A percentile compares a stretch with the other conserved stretches of the same genome.
Evolutionary conservation across 1,284 basidiomycete species (phyloP).

Genomic region (Melanopsichium pennsylvanicum): DNA sequence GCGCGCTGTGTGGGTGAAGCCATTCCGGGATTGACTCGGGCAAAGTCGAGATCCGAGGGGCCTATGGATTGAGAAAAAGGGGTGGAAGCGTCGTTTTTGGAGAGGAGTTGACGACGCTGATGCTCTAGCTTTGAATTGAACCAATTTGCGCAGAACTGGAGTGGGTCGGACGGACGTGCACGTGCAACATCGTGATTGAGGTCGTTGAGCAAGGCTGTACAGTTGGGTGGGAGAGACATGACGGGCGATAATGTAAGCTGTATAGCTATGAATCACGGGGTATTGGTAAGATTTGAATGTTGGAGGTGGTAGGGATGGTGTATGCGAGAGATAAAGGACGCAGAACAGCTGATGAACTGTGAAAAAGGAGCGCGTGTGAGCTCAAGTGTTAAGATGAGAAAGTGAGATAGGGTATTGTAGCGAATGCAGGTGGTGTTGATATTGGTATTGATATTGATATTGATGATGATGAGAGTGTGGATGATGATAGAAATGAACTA

Average conservation of each 20-base stretch:
- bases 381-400: no score
- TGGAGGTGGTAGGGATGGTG: no score
- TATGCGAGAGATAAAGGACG: no score
- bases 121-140: slow-evolving; percentile 86
- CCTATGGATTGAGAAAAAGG: slow-evolving; percentile 51
- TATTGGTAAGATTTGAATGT: no score
- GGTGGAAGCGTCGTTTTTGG: slow-evolving; percentile 37
- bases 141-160: slow-evolving; percentile 96
- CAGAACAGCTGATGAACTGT: no score
- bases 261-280: no score
- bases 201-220: slow-evolving; percentile 74
- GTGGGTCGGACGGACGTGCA: slow-evolving; percentile 83
- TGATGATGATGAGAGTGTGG: neutral
- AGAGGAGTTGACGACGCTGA: slow-evolving; percentile 75
- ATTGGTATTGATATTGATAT: neutral
- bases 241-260: no score
- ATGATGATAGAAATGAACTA: neutral
- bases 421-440: no score
- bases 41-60: slow-evolving; percentile 22
- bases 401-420: no score
- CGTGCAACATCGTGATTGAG: slow-evolving; percentile 84
- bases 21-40: slow-evolving; percentile 17
- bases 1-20: slow-evolving; percentile 43
- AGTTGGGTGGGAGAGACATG: slow-evolving; percentile 58
- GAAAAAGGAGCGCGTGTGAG: no score